phyloP scores from a whole-genome alignment of 148 eudicot genomes.

The Rhododendron mucronatum region DNA sequence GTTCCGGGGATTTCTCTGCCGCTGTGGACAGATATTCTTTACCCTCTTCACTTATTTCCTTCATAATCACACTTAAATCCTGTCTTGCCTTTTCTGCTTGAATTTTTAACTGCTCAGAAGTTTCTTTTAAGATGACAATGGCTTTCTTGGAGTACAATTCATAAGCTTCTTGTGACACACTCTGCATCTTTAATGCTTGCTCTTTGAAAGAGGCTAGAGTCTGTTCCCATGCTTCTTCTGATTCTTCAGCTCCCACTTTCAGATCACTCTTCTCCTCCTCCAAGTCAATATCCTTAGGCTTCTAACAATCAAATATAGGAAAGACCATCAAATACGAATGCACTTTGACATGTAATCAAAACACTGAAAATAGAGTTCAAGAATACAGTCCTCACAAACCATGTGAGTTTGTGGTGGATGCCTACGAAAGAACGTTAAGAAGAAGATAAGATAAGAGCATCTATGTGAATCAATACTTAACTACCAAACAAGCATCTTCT shows the following conservation, averaged over 20 bases:
- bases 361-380: neutral
- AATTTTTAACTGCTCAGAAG: slow-evolving; percentile 65
- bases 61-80: slow-evolving; percentile 54
- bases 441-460: neutral
- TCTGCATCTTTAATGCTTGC: slow-evolving; percentile 70
- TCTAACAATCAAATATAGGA: slow-evolving; percentile 19
- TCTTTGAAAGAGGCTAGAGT: slow-evolving; percentile 70
- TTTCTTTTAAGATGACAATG: slow-evolving; percentile 53
- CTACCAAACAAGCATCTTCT: neutral
- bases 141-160: slow-evolving; percentile 74
- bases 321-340: neutral
- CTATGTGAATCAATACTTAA: neutral
- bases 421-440: neutral
- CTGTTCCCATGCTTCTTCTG: slow-evolving; percentile 77
- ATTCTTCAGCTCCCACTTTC: slow-evolving; percentile 43
- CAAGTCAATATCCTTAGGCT: slow-evolving; percentile 42
- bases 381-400: neutral
- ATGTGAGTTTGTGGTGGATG: neutral
- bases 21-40: slow-evolving; percentile 57
- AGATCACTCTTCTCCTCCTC: slow-evolving; percentile 46
- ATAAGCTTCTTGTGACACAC: slow-evolving; percentile 89
- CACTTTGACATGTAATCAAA: neutral
- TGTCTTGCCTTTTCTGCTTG: slow-evolving; percentile 79
- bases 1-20: slow-evolving; percentile 79
- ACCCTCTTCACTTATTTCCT: slow-evolving; percentile 69